Evolutionary conservation across 495 filamentous ascomycete species (phyloP).

Genomic region (Hypoxylon perforatum): DNA sequence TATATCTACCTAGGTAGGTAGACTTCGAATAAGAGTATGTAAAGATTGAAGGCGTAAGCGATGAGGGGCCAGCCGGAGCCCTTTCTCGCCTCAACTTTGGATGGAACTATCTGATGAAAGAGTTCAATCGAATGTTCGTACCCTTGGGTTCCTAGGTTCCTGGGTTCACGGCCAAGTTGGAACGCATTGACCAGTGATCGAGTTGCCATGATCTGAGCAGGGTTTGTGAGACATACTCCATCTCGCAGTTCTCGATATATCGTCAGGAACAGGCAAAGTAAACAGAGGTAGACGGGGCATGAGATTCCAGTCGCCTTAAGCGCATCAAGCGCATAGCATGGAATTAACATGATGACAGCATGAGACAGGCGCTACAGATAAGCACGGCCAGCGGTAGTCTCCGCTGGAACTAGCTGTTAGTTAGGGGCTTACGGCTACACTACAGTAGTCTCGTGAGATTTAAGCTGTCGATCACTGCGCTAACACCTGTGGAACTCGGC

Average conservation of each 20-base stretch:
- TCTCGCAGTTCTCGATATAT: neutral
- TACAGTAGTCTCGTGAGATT: constrained; percentile 3
- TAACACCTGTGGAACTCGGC: constrained; percentile 26
- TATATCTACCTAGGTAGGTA: no score
- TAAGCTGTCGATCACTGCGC: constrained; percentile 21
- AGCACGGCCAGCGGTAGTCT: neutral
- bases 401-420: no score
- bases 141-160: neutral
- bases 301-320: neutral
- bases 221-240: constrained; percentile 22
- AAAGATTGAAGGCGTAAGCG: neutral
- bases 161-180: neutral
- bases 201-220: constrained; percentile 17
- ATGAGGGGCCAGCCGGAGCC: neutral
- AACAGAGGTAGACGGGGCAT: neutral
- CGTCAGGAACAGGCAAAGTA: neutral
- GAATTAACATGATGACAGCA: neutral
- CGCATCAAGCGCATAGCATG: no score
- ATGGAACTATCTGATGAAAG: constrained; percentile 1
- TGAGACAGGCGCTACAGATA: neutral
- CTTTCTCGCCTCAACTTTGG: neutral
- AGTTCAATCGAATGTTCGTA: neutral
- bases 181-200: constrained; percentile 5
- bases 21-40: neutral
- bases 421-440: no score